Conservation (phyloP, 2,329 filamentous ascomycete genomes). For the Gaeumannomyces tritici region DNA sequence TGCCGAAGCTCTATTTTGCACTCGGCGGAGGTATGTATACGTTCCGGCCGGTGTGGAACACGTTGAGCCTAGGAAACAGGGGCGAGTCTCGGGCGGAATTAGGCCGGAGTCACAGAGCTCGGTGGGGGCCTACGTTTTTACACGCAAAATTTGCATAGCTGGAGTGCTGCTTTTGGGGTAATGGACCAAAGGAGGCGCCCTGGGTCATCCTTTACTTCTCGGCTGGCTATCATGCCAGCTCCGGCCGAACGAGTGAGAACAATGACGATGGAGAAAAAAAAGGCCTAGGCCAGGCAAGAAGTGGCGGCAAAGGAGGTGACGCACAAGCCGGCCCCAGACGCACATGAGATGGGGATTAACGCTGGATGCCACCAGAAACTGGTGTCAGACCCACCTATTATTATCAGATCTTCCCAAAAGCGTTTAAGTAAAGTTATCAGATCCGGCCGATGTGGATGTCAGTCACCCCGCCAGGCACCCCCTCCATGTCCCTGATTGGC, state of each 20-base stretch:
- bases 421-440: conserved; percentile 21
- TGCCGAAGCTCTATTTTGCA: not conserved
- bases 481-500: not conserved
- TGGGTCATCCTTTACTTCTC: too few relatives aligned
- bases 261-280: not conserved
- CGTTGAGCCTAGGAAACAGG: not conserved
- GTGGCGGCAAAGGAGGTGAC: not conserved
- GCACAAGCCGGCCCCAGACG: not conserved
- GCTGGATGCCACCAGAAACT: not conserved
- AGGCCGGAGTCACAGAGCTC: not conserved
- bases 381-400: conserved; percentile 5
- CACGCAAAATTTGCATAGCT: not conserved
- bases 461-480: not conserved
- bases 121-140: not conserved
- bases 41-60: not conserved
- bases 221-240: too few relatives aligned
- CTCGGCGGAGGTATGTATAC: not conserved
- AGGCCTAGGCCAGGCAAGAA: not conserved
- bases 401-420: conserved; percentile 19
- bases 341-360: not conserved
- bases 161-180: not conserved
- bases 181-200: too few relatives aligned
- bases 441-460: conserved; percentile 12
- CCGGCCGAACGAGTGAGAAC: too few relatives aligned
- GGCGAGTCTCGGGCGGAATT: not conserved